phyloP scores from a whole-genome alignment of 2,329 filamentous ascomycete genomes.

The Hypocreales sp. region DNA sequence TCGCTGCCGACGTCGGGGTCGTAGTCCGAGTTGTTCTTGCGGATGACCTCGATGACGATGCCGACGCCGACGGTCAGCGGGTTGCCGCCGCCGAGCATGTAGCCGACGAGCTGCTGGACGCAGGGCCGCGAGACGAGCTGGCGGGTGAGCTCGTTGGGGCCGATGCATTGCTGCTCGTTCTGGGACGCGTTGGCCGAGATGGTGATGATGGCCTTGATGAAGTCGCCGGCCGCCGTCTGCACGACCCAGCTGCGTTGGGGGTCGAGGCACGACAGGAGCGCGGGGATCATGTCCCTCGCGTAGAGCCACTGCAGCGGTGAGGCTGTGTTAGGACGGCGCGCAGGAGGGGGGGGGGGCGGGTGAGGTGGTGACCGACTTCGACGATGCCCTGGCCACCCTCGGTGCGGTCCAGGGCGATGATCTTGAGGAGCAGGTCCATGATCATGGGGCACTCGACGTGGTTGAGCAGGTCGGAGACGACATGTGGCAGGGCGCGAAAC shows the following conservation, averaged over 20 bases:
- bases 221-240: slow-evolving; percentile 92
- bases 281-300: slow-evolving; percentile 73
- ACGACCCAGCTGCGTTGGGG: slow-evolving; percentile 77
- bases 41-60: slow-evolving; percentile 94
- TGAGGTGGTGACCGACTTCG: slow-evolving; percentile 51
- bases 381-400: slow-evolving; percentile 87
- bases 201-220: slow-evolving; percentile 96
- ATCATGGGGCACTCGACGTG: slow-evolving; percentile 97
- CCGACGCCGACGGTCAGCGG: slow-evolving; percentile 91
- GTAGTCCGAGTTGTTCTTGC: slow-evolving; percentile 99
- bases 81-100: slow-evolving; percentile 90
- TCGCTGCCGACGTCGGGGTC: slow-evolving; percentile 82
- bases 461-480: slow-evolving; percentile 71
- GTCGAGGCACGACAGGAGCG: slow-evolving; percentile 71
- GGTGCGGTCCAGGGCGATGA: slow-evolving; percentile 86
- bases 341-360: slow-evolving; percentile 1
- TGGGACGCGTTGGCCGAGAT: slow-evolving; percentile 97
- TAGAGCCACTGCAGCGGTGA: slow-evolving; percentile 60
- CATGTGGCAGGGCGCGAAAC: slow-evolving; percentile 67
- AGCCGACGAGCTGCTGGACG: slow-evolving; percentile 67
- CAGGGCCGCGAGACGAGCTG: slow-evolving; percentile 82
- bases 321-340: slow-evolving; percentile 6
- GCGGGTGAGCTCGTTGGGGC: slow-evolving; percentile 88
- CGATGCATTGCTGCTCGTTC: slow-evolving; percentile 97
- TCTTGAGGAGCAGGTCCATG: slow-evolving; percentile 93